Evolutionary conservation across 495 filamentous ascomycete species (phyloP).

Genomic region (Chaetomidium leptoderma): DNA sequence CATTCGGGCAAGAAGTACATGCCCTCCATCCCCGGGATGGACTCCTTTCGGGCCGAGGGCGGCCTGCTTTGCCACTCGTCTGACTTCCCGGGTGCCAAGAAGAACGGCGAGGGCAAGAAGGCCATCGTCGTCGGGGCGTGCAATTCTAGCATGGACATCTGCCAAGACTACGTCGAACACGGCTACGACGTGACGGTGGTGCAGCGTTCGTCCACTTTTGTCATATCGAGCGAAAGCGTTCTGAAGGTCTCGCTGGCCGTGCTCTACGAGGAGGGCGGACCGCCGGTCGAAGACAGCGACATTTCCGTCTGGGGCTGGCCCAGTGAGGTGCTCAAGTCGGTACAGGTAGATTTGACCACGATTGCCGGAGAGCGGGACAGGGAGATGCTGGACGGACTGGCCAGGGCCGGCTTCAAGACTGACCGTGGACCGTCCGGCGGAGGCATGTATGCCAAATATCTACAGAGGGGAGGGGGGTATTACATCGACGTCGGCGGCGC

Average conservation of each 20-base stretch:
- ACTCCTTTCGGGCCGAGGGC: constrained; percentile 59
- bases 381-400: constrained; percentile 55
- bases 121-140: constrained; percentile 74
- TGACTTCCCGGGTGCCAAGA: constrained; percentile 57
- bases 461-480: constrained; percentile 72
- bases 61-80: constrained; percentile 64
- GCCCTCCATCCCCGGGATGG: constrained; percentile 59
- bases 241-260: constrained; percentile 50
- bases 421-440: constrained; percentile 62
- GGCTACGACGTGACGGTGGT: constrained; percentile 83
- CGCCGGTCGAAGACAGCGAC: constrained; percentile 60
- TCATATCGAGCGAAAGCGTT: constrained; percentile 53
- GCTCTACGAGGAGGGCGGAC: constrained; percentile 61
- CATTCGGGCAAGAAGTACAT: constrained; percentile 66
- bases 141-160: constrained; percentile 80
- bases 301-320: constrained; percentile 54
- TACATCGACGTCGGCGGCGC: constrained; percentile 79
- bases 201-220: constrained; percentile 70
- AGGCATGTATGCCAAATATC: constrained; percentile 70
- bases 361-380: constrained; percentile 49
- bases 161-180: constrained; percentile 74
- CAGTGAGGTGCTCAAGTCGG: constrained; percentile 53
- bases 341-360: constrained; percentile 49
- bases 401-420: constrained; percentile 62
- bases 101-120: constrained; percentile 51